Base-by-base conservation (phyloP, 176 grass and related monocot genomes). In the Avena sativa region DNA sequence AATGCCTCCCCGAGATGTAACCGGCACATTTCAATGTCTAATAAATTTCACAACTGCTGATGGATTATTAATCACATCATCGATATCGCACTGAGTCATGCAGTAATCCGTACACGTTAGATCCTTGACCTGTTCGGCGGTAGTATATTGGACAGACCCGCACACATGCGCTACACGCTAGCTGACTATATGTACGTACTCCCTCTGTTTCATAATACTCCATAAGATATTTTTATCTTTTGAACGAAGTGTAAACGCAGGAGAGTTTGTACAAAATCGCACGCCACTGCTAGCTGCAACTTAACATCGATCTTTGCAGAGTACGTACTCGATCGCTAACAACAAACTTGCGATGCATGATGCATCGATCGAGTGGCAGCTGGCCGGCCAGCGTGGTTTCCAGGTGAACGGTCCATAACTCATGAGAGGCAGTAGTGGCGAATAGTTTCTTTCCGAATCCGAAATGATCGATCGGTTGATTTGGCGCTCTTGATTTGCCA, bases 61-160 rank as follows among this genome's bases (percentile, higher is more conserved):
- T 43, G 5, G 38, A 40, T 57, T 57, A 0, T 57, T 57, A 57
- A 19, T 57, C 7, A 1, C 17, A 7, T 57, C 17, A 40, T 70
- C 67, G 67, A 19, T 4, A 70, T 70, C 34, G 67, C 67, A 11
- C 16, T 40, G 38, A 70, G 66, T 70, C 66, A 70, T 43, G 67
- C 17, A 9, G 67, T 70, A 40, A 70, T 43, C 34, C 67, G 67
- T 70, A 70, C 67, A 70, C 67, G 67, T 20, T 70, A 69, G 15
- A 6, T 8, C 12, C 30, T 68, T 68, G 65, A 69, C 66, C 66
- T 40, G 34, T 20, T 70, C 34, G 16, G 34, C 34, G 4, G 57
- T 69, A 61, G 28, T 16, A 28, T 28, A 28, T 2, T 28, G 28
- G 28, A 28, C 1, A 28, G 28, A 28, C 28, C 28, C 28, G 28